Base-by-base conservation (phyloP, 257 asterid species). In the Petrea volubilis region DNA sequence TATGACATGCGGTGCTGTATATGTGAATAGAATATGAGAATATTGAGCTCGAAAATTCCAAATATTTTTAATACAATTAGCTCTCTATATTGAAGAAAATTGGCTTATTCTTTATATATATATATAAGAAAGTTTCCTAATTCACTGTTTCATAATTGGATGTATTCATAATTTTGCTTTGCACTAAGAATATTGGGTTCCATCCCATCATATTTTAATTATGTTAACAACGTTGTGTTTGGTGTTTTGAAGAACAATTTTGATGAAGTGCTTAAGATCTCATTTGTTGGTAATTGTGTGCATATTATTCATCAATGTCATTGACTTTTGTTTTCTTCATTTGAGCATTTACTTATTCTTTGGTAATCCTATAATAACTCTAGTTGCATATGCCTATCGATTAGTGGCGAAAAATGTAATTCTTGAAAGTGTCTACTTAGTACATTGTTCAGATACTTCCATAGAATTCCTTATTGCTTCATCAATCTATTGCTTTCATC, bases 11-110 rank as follows among this genome's bases (percentile, higher is more conserved):
- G 11, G 40, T 18, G n/a, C 63, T 20, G 24, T 47, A 24, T 50
- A 17, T 46, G 14, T 2, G 17, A 36, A 57, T 43, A 18, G 28
- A 41, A 43, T 27, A n/a, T 27, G 31, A 43, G 21, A 63, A 28
- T 34, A 56, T 71, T 40, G 21, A 46, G 46, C 68, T 69, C 69
- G 58, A 70, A 43, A 34, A 75, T 33, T 7, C 14, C 49, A 36
- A 25, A 31, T 12, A 18, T 70, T 33, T 67, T 27, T 18, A 29
- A 21, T 70, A 56, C n/a, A 43, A 52, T 40, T 17, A 34, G 64
- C 50, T 46, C 49, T 53, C 51, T 51, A 41, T 25, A 27, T 13
- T 50, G 29, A 50, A 43, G 41, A 52, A 67, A 43, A 51, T 55
- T 52, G 69, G 15, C 17, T 51, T 25, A n/a, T n/a, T n/a, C n/a